Conservation (phyloP, 2,329 filamentous ascomycete species). For the Esteya vermicola region DNA sequence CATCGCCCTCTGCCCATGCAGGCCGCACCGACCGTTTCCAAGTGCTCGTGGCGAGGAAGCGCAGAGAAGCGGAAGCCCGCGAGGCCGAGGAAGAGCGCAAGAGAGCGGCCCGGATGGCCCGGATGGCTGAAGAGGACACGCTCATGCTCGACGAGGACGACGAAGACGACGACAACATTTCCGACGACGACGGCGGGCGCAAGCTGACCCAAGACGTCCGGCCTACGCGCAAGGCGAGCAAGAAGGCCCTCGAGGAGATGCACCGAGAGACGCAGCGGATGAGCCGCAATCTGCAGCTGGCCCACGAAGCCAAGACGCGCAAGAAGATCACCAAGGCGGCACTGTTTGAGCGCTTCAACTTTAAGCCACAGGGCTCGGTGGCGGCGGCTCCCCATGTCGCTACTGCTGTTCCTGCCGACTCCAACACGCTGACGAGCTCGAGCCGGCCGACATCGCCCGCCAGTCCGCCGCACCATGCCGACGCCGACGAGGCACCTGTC, state of each 20-base stretch:
- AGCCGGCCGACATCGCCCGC: slow-evolving; percentile 35
- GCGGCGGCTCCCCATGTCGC: slow-evolving; percentile 8
- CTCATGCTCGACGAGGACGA: slow-evolving; percentile 29
- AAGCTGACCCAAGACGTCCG: slow-evolving; percentile 47
- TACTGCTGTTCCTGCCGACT: slow-evolving; percentile 9
- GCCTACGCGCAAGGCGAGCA: slow-evolving; percentile 72
- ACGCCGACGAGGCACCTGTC: slow-evolving; percentile 21
- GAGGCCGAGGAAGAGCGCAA: slow-evolving; percentile 45
- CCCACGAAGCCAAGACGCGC: slow-evolving; percentile 77
- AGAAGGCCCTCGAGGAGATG: slow-evolving; percentile 91
- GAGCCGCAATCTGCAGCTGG: slow-evolving; percentile 76
- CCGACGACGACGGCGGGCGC: slow-evolving; percentile 48
- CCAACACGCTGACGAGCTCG: slow-evolving; percentile 30
- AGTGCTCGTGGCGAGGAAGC: slow-evolving; percentile 60
- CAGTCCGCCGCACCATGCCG: slow-evolving; percentile 34
- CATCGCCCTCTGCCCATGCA: slow-evolving; percentile 27
- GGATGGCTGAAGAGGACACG: slow-evolving; percentile 22
- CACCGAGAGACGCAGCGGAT: slow-evolving; percentile 86
- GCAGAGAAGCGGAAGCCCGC: slow-evolving; percentile 52
- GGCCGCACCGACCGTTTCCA: slow-evolving; percentile 47
- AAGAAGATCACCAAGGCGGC: slow-evolving; percentile 80
- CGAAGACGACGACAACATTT: slow-evolving; percentile 37
- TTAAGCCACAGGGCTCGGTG: slow-evolving; percentile 29
- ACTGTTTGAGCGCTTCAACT: slow-evolving; percentile 75
- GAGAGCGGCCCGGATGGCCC: slow-evolving; percentile 31